These are phyloP conservation scores for Psidium guajava DNA, from an alignment of 345 rosid species.

Conservation along the genomic window DNA sequence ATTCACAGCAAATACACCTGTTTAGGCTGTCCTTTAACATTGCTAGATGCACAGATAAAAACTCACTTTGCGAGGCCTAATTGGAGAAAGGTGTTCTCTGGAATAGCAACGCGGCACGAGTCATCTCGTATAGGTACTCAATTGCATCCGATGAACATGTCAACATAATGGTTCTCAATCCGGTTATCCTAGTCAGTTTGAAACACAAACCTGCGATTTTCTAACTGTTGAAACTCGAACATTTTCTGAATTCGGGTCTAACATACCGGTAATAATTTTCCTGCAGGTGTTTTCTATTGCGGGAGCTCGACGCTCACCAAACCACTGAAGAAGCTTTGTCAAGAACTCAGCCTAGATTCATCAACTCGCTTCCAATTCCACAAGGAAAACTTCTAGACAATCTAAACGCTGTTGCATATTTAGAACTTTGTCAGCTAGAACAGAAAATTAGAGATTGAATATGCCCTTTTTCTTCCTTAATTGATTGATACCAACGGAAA, in stretches of 20 bases:
- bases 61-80: conserved; percentile 96
- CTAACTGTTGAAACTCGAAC: not conserved
- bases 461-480: not conserved
- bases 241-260: not conserved
- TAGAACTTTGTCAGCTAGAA: not conserved
- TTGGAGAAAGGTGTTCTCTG: conserved; percentile 77
- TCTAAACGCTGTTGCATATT: not conserved
- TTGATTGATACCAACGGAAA: not conserved
- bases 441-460: not conserved
- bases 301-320: conserved; percentile 66
- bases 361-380: conserved; percentile 75
- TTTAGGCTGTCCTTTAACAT: not conserved
- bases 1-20: not conserved
- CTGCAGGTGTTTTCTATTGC: conserved; percentile 88
- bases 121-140: conserved; percentile 55
- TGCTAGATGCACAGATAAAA: conserved; percentile 41
- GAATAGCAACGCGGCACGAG: conserved; percentile 43
- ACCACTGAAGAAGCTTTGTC: conserved; percentile 47
- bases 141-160: not conserved
- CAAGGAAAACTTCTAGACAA: conserved; percentile 70
- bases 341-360: conserved; percentile 57
- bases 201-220: not conserved
- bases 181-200: not conserved
- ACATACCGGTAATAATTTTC: not conserved
- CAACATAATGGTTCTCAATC: not conserved